Percentiles rank a stretch among this genome's conserved stretches.
These are phyloP conservation scores for Actinidia polygama DNA, from an alignment of 179 eudicot species.

Conservation along the genomic window DNA sequence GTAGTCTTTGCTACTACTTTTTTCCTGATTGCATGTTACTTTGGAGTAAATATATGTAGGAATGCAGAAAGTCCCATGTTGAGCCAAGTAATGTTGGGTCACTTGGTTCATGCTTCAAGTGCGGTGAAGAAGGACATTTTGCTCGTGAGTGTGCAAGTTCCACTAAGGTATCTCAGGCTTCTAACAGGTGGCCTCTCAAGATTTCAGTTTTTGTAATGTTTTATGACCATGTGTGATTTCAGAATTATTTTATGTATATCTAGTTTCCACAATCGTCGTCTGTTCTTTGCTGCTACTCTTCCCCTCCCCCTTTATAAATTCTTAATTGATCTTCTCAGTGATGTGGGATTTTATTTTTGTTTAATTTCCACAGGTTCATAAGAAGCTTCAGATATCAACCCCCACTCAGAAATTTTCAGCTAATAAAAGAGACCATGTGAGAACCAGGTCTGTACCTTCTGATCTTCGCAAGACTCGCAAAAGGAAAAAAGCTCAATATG, in stretches of 20 bases:
- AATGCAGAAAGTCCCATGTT: conserved; percentile 46
- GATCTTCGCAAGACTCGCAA: conserved; percentile 51
- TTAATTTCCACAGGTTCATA: conserved; percentile 48
- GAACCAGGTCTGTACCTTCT: conserved; percentile 54
- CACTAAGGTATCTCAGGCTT: conserved; percentile 41
- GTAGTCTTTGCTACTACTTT: not conserved
- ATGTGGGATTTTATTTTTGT: conserved; percentile 1
- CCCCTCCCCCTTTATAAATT: not conserved
- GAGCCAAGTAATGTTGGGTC: conserved; percentile 49
- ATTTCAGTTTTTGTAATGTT: not conserved
- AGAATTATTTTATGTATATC: not conserved
- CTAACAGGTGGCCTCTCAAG: not conserved
- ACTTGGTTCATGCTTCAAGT: conserved; percentile 67
- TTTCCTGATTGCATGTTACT: not conserved
- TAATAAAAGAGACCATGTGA: conserved; percentile 35
- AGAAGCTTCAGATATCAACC: conserved; percentile 60
- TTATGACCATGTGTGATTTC: not conserved
- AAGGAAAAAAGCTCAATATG: conserved; percentile 48
- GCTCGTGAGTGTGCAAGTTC: conserved; percentile 84
- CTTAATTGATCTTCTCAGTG: conserved; percentile 13
- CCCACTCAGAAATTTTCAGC: conserved; percentile 43
- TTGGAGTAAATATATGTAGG: conserved; percentile 44
- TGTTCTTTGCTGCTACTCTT: not conserved
- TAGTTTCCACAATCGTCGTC: not conserved
- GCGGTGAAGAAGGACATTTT: conserved; percentile 87